Conservation (phyloP, 2,329 filamentous ascomycete species). For the Calonectria leucothoes region DNA sequence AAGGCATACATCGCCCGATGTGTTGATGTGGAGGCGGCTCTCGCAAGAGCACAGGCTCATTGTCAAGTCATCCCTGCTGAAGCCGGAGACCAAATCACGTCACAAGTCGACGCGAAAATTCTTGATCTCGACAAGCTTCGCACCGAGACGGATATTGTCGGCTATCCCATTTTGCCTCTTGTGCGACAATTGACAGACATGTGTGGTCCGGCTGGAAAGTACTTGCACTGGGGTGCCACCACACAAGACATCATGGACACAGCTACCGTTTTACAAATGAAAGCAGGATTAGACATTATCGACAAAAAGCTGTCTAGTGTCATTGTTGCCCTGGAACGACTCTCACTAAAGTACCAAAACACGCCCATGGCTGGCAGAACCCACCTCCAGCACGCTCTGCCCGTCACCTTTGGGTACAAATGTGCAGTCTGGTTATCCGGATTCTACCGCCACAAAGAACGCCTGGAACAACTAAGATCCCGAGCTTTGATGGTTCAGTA, state of each 20-base stretch:
- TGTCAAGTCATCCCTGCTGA: background rate
- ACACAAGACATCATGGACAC: slow-evolving; percentile 71
- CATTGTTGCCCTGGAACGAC: background rate
- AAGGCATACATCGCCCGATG: background rate
- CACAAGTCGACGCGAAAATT: background rate
- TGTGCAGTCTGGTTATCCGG: background rate
- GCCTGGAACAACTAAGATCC: background rate
- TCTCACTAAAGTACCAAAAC: background rate
- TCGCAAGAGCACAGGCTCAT: background rate
- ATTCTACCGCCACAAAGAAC: background rate
- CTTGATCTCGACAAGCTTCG: background rate
- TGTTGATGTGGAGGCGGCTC: background rate
- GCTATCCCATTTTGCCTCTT: slow-evolving; percentile 39
- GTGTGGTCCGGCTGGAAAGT: slow-evolving; percentile 39
- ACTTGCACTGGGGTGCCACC: slow-evolving; percentile 69
- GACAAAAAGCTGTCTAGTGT: background rate
- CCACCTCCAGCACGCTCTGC: background rate
- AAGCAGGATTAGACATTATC: background rate
- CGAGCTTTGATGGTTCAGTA: background rate
- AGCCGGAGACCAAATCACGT: background rate
- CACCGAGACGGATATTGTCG: background rate
- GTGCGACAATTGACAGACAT: background rate
- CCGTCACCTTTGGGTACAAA: background rate
- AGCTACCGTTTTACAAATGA: slow-evolving; percentile 45
- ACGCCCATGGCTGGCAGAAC: background rate